Evolutionary conservation across 2,329 filamentous ascomycete species (phyloP), one percentile per base, ranked within the genome.

Genomic region (Colletotrichum eremochloae): DNA sequence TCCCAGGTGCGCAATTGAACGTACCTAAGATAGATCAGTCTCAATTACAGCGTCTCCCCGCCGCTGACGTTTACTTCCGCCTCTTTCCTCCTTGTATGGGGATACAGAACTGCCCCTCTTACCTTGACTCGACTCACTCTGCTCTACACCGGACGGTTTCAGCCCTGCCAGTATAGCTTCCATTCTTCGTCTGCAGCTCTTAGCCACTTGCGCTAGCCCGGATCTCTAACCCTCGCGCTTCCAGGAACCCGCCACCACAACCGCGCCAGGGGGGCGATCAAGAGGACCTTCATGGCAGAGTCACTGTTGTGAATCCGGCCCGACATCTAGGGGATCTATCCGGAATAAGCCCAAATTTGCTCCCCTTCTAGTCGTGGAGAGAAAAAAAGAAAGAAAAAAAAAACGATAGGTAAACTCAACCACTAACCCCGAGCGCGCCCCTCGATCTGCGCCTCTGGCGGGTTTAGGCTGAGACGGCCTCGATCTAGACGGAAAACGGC

Each of bases 231-330:
- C 31, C 44, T 48, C 53, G 38, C 57, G 33, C 60, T 31, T 53
- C 42, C 48, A 46, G 64, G 48, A 65, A 72, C 70, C 48, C 70
- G 67, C 55, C 70, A 69, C 67, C 57, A 56, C 56, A n/a, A 55
- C 31, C 40, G 29, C 38, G 53, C 31, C 55, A 24, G 40, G 60
- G 12, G 60, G 36, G 66, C 70, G 70, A 72, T 70, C 55, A 72
- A 65, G 60, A 48, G n/a, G 15, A 7, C 1, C 50, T 56, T 50
- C 33, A 63, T 52, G 66, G 50, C 60, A 40, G 66, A 65, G 66
- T 61, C 70, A 50, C 67, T 72, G 31, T 61, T 50, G 70, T 72
- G 67, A 70, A 72, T 65, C 67, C 70, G 67, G 70, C 53, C 66
- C 66, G 70, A 46, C 67, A 61, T 64, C 55, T 56, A 56, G 60